Base-by-base conservation (phyloP, 306 rosid species). In the Lathyrus aphaca region DNA sequence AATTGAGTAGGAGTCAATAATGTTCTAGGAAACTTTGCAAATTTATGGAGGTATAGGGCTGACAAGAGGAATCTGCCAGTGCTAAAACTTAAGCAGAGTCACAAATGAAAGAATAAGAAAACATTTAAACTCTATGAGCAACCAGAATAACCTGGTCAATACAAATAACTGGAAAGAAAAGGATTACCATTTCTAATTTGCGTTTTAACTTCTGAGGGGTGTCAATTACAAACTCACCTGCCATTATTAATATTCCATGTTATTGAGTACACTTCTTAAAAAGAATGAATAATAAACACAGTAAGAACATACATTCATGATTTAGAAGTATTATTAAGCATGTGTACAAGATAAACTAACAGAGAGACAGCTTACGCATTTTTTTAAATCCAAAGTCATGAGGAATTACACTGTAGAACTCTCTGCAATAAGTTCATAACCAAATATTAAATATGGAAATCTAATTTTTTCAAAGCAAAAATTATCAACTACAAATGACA, bases 331-430 rank as follows among this genome's bases (percentile, higher is more conserved):
- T 39, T 65, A 59, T 66, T 10, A 35, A 23, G 9, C 30, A 57
- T 8, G 51, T 25, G 21, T 49, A 12, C 37, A 14, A 59, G 63
- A 79, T 21, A 23, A 50, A 42, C 19, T 45, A 30, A 30, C 48
- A 23, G 66, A 55, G 59, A 82, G 83, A 82, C 25, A 63, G 77
- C 95, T 67, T 82, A 89, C 97, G 45, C 97, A 91, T 91, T 76
- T 95, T 91, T 68, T 81, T 89, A 77, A 91, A 95, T 75, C 99
- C 95, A 61, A 89, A 91, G 73, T 95, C 97, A 71, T 95, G 99
- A 72, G 97, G 99, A 83, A 95, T 91, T 77, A 91, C 86, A 14
- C 96, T 89, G 77, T 91, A 95, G 86, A 95, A 91, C 77, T 95
- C 96, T 84, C 99, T 95, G 91, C 88, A 82, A 57, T 68, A 79